Conservation (phyloP, 306 rosid species). For the Acacia confusa region DNA sequence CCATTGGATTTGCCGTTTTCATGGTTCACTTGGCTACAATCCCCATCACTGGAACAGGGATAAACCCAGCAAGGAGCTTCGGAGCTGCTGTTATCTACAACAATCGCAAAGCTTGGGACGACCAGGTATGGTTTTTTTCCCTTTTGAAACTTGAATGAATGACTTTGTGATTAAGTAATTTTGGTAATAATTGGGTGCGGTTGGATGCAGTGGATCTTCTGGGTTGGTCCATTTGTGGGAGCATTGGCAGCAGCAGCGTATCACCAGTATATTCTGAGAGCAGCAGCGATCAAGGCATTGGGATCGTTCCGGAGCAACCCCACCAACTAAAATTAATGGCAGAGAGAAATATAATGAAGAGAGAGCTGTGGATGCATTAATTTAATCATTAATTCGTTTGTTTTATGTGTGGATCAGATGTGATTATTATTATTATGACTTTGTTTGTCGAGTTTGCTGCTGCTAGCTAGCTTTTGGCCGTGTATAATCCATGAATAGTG, state of each 20-base stretch:
- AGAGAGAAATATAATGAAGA: neutral
- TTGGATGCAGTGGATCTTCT: slow-evolving; percentile 60
- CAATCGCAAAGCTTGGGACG: slow-evolving; percentile 50
- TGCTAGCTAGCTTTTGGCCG: neutral
- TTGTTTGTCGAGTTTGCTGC: too few species aligned
- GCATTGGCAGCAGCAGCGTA: slow-evolving; percentile 65
- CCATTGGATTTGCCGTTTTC: slow-evolving; percentile 10
- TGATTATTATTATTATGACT: neutral
- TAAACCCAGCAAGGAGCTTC: slow-evolving; percentile 11
- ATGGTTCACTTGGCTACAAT: slow-evolving; percentile 19
- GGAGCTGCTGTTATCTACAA: slow-evolving; percentile 33
- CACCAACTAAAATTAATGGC: slow-evolving; percentile 32
- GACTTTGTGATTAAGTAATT: neutral
- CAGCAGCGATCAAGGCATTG: slow-evolving; percentile 68
- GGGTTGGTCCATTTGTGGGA: slow-evolving; percentile 73
- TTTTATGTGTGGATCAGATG: slow-evolving; percentile 4
- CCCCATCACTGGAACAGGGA: slow-evolving; percentile 4
- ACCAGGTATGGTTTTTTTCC: slow-evolving; percentile 38
- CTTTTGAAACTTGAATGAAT: neutral
- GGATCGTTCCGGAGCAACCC: slow-evolving; percentile 76
- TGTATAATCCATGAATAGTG: slow-evolving; percentile 11
- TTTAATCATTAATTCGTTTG: neutral
- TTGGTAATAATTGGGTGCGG: neutral
- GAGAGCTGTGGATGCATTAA: neutral
- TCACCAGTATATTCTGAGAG: slow-evolving; percentile 68